Percentiles rank a stretch among this genome's conserved stretches.
Conservation (phyloP, 306 rosid species). For the Prunus campanulata region DNA sequence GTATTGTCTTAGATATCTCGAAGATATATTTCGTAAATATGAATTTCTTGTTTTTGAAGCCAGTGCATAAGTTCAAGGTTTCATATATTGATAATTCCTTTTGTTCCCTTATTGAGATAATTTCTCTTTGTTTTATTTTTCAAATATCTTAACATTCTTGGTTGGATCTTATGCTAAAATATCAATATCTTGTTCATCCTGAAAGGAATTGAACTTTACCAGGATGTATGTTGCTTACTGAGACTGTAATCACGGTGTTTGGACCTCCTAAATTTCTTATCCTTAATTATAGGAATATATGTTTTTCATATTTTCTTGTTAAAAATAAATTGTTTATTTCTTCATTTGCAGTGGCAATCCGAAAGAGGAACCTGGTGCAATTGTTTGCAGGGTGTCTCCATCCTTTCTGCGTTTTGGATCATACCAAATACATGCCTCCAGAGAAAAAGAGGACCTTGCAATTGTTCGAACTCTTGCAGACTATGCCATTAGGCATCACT, state of each 20-base stretch:
- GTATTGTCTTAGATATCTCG: background rate
- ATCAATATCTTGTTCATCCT: background rate
- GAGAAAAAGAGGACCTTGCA: constrained; percentile 73
- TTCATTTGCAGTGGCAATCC: constrained; percentile 73
- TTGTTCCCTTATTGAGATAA: background rate
- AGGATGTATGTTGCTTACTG: background rate
- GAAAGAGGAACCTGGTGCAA: constrained; percentile 95
- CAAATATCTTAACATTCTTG: background rate
- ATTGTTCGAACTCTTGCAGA: constrained; percentile 82
- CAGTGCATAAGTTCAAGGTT: background rate
- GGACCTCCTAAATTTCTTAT: background rate
- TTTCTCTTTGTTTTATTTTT: background rate
- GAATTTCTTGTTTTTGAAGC: background rate
- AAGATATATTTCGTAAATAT: background rate
- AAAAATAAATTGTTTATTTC: background rate
- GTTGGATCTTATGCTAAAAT: background rate
- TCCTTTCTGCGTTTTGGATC: constrained; percentile 96
- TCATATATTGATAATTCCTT: background rate
- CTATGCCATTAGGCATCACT: constrained; percentile 82
- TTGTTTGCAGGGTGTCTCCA: constrained; percentile 88
- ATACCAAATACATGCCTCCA: constrained; percentile 80
- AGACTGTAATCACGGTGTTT: constrained; percentile 9
- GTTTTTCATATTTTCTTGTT: background rate
- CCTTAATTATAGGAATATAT: background rate
- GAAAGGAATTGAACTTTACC: background rate